Evolutionary conservation across 495 filamentous ascomycete genomes (phyloP).

Genomic region (Trichoderma reesei): DNA sequence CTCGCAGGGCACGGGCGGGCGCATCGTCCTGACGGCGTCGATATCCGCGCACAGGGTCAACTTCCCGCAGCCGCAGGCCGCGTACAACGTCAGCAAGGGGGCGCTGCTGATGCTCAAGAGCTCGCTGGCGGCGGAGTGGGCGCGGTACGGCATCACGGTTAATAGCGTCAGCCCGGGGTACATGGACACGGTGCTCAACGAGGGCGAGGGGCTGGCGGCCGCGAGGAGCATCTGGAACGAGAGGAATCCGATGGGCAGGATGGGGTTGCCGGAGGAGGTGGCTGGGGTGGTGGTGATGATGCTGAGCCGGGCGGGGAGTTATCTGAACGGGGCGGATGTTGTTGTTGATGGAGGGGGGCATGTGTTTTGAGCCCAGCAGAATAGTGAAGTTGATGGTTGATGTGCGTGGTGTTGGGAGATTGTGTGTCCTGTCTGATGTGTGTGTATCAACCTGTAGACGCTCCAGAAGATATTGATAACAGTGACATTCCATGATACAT

Average conservation of each 20-base stretch:
- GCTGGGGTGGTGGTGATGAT: constrained; percentile 58
- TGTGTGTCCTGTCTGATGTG: no score
- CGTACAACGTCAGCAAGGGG: constrained; percentile 64
- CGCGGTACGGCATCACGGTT: constrained; percentile 50
- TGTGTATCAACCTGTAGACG: no score
- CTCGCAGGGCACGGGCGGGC: constrained; percentile 39
- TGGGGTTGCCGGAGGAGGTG: constrained; percentile 56
- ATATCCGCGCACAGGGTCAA: constrained; percentile 60
- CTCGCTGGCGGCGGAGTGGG: constrained; percentile 59
- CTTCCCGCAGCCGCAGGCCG: constrained; percentile 57
- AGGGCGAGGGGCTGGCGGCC: constrained; percentile 47
- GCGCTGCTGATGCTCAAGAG: constrained; percentile 49
- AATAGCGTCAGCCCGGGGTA: constrained; percentile 67
- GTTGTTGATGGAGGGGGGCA: constrained; percentile 27
- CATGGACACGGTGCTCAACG: constrained; percentile 75
- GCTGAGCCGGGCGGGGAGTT: constrained; percentile 51
- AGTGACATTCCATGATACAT: no score
- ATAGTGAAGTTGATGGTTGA: no score
- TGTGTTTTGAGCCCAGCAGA: neutral
- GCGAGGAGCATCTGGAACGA: constrained; percentile 47
- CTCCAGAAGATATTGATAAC: no score
- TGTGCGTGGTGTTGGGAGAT: neutral
- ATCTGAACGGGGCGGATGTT: constrained; percentile 52
- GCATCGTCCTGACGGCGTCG: constrained; percentile 56
- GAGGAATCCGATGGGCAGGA: constrained; percentile 59